A percentile compares a stretch with the other conserved stretches of the same genome.
Conservation (phyloP, 768 basidiomycete genomes). For the Panaeolus cyanescens region DNA sequence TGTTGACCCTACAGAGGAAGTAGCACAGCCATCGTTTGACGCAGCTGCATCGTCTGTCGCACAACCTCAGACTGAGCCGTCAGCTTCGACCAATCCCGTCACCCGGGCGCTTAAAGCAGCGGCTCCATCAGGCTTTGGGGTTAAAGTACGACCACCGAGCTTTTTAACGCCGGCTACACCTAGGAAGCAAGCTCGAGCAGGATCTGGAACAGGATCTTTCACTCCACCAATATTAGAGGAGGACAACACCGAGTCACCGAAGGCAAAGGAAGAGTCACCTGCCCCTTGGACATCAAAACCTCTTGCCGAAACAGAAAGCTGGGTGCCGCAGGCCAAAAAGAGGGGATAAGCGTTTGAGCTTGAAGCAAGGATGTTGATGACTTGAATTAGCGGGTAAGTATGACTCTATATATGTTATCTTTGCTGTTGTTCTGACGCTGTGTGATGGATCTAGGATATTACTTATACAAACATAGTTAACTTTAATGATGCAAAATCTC, state of each 20-base stretch:
- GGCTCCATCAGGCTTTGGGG: neutral
- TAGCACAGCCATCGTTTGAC: neutral
- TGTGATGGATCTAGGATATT: neutral
- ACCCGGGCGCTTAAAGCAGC: too few species aligned
- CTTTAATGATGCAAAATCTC: neutral
- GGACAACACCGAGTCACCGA: neutral
- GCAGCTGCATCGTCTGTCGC: neutral
- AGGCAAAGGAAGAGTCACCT: neutral
- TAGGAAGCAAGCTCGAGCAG: conserved; percentile 13
- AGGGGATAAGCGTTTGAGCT: conserved; percentile 14
- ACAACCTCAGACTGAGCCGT: neutral
- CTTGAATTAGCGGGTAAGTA: neutral
- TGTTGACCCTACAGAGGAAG: neutral
- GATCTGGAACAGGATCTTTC: conserved; percentile 7
- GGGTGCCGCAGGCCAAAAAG: conserved; percentile 24
- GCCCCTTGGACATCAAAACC: conserved; percentile 15
- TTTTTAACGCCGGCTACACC: conserved; percentile 25
- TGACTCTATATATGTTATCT: neutral
- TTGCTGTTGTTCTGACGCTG: neutral
- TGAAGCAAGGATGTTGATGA: neutral
- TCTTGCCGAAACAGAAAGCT: conserved; percentile 21
- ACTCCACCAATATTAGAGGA: conserved; percentile 4
- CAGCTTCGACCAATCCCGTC: neutral
- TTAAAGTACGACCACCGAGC: conserved; percentile 20
- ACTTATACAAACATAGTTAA: neutral